Evolutionary conservation across 177 flowering plant genomes (phyloP), one percentile per base, ranked within the genome.

Genomic region (Telopea speciosissima): DNA sequence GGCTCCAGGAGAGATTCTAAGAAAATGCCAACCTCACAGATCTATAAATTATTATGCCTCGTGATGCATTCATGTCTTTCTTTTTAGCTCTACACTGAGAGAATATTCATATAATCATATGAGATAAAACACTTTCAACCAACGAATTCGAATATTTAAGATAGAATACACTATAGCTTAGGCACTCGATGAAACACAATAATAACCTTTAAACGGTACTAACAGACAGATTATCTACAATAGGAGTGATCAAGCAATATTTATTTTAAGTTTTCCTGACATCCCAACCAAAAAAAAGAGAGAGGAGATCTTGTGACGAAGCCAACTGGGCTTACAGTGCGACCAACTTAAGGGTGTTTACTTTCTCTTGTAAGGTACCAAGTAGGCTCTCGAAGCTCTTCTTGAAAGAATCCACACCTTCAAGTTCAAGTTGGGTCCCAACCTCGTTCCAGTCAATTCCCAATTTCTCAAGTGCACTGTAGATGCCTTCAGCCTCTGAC

Each of bases 341-440:
- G 24, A 89, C 89, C 76, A 88, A 76, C 68, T 92, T 89, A 59
- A 95, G 88, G 71, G 96, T 79, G 73, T 82, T 84, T 7, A 95
- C 99, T 89, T 93, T 96, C 83, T 93, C 96, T 78, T 90, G 85
- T 73, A 95, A 86, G 76, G 83, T 90, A 54, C 75, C 85, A 21
- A 96, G 91, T 75, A 96, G 87, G 79, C 98, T 96, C 76, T 90
- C 96, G 69, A 96, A 96, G 77, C 95, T 86, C 85, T 91, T 93
- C 90, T 84, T 91, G 82, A 96, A 96, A 13, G 99, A 83, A 2
- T 85, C 94, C 42, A 96, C 99, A 60, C 99, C 99, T 84, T 96
- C 98, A 26, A 75, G 33, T 80, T 95, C 99, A 5, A 95, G 96
- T 82, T 87, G 91, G 45, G 79, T n/a, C 0, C 99, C 99, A 9